A percentile compares a stretch with the other conserved stretches of the same genome.
Evolutionary conservation across 2,329 filamentous ascomycete species (phyloP).

Genomic region (Diplodia mutila): DNA sequence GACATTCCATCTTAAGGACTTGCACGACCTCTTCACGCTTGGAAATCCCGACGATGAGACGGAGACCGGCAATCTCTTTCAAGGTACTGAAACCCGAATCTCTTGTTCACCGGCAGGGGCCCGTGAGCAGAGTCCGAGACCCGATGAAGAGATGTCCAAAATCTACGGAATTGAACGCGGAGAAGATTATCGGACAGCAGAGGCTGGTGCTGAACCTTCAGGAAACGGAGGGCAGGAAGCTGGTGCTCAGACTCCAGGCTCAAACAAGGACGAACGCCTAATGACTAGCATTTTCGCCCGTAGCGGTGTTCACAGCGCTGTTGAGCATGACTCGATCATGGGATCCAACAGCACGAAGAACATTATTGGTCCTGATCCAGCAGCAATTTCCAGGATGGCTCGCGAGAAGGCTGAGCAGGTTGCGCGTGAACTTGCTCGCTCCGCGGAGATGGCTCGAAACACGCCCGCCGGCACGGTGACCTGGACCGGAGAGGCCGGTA

Average conservation of each 20-base stretch:
- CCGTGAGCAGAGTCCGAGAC: background rate
- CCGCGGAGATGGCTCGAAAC: slow-evolving; percentile 71
- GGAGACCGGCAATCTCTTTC: slow-evolving; percentile 84
- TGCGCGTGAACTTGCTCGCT: slow-evolving; percentile 72
- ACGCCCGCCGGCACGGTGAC: slow-evolving; percentile 85
- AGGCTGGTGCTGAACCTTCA: slow-evolving; percentile 27
- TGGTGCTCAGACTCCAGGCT: slow-evolving; percentile 29
- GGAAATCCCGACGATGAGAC: slow-evolving; percentile 67
- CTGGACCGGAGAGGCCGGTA: slow-evolving; percentile 87
- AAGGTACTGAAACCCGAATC: slow-evolving; percentile 67
- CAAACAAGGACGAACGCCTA: slow-evolving; percentile 62
- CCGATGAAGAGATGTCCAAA: slow-evolving; percentile 29
- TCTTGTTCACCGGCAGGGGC: slow-evolving; percentile 24
- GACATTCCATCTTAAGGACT: slow-evolving; percentile 84
- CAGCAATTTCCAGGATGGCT: slow-evolving; percentile 80
- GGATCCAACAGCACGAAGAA: slow-evolving; percentile 57
- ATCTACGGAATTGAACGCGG: slow-evolving; percentile 50
- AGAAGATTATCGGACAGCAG: slow-evolving; percentile 45
- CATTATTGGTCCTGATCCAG: slow-evolving; percentile 72
- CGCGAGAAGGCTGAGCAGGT: slow-evolving; percentile 77
- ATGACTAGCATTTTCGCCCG: slow-evolving; percentile 88
- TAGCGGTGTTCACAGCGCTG: slow-evolving; percentile 83
- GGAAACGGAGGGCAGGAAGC: slow-evolving; percentile 25
- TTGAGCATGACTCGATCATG: slow-evolving; percentile 92
- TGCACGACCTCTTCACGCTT: slow-evolving; percentile 89